Conservation (phyloP, 2,329 filamentous ascomycete genomes). For the Botrytis aclada region DNA sequence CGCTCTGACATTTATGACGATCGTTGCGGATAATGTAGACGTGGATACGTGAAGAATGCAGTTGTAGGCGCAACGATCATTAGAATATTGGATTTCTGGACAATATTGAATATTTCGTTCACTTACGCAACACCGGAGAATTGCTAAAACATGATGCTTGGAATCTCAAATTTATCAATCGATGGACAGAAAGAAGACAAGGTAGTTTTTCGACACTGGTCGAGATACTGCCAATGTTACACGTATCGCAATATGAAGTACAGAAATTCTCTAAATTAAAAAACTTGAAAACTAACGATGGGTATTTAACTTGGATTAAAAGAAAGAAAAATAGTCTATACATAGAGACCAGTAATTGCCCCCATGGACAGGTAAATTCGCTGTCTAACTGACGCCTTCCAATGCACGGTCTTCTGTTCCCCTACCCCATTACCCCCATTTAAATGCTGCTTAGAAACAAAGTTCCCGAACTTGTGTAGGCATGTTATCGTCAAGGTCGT, state of each 20-base stretch:
- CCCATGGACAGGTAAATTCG: slow-evolving; percentile 10
- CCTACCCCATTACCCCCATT: slow-evolving; percentile 15
- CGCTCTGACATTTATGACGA: not conserved
- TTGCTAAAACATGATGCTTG: not conserved
- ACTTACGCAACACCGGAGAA: not conserved
- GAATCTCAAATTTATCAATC: not conserved
- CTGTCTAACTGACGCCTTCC: slow-evolving; percentile 16
- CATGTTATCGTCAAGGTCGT: slow-evolving; percentile 19
- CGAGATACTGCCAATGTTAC: not conserved
- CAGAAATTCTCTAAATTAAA: not conserved
- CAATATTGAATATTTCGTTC: not conserved
- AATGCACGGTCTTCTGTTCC: slow-evolving; percentile 17
- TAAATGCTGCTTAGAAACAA: slow-evolving; percentile 19
- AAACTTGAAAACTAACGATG: slow-evolving; percentile 11
- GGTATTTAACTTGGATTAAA: slow-evolving; percentile 16
- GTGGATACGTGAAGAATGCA: slow-evolving; percentile 9
- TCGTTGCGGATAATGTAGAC: not conserved
- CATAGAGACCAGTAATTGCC: slow-evolving; percentile 13
- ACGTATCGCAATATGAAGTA: not conserved
- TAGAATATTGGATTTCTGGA: not conserved
- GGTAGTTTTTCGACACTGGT: slow-evolving; percentile 3
- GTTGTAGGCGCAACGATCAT: not conserved
- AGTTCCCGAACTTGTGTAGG: slow-evolving; percentile 9
- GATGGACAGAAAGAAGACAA: not conserved
- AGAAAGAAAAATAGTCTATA: slow-evolving; percentile 15